phyloP scores from a whole-genome alignment of 768 basidiomycete species.

The Lentinula raphanica region DNA sequence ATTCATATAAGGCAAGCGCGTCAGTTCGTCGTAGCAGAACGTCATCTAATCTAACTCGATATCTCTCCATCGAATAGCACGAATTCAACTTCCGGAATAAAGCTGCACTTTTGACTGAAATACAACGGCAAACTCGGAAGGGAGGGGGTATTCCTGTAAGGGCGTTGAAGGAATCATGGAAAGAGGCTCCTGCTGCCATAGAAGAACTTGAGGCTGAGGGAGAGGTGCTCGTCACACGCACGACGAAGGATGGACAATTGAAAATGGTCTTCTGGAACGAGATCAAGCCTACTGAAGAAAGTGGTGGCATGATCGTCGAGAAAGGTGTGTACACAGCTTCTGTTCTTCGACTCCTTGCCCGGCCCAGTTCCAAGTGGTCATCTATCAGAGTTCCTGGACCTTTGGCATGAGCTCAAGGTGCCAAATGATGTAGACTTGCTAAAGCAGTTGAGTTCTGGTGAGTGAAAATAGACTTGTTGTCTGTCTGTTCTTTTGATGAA shows the following conservation, averaged over 20 bases:
- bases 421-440: constrained; percentile 83
- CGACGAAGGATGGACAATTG: constrained; percentile 75
- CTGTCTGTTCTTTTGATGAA: neutral
- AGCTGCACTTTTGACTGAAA: constrained; percentile 76
- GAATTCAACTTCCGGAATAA: constrained; percentile 85
- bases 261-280: constrained; percentile 91
- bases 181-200: constrained; percentile 75
- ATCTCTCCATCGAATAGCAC: constrained; percentile 58
- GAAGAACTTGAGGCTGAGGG: constrained; percentile 89
- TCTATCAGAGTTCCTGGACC: constrained; percentile 70
- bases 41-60: neutral
- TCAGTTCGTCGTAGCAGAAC: neutral
- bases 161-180: constrained; percentile 86
- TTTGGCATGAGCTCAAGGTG: constrained; percentile 83
- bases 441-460: constrained; percentile 71
- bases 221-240: constrained; percentile 83
- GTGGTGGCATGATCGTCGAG: constrained; percentile 68
- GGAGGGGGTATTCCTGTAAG: constrained; percentile 84
- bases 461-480: constrained; percentile 13
- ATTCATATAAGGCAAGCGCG: constrained; percentile 71
- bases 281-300: constrained; percentile 70
- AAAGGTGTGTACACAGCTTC: constrained; percentile 48
- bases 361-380: neutral
- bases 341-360: neutral
- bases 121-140: constrained; percentile 77